Evolutionary conservation across 352 stramenopile species (phyloP), one percentile per base, ranked within the genome.

Genomic region (Pythium scleroteichum): DNA sequence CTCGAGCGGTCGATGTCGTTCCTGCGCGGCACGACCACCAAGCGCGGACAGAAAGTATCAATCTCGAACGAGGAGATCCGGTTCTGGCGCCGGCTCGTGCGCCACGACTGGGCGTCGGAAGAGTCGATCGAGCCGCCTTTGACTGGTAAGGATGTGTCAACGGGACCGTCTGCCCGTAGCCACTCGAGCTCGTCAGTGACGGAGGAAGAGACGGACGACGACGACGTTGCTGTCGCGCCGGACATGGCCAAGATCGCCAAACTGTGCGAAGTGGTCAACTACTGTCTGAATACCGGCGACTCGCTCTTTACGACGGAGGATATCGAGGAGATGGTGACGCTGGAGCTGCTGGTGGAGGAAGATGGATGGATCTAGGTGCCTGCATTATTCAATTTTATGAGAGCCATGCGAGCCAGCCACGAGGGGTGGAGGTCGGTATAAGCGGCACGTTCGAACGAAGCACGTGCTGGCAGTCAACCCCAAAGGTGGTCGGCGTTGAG

Each of bases 31-130:
- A 88, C 80, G 29, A 72, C 72, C 2, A 89, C 80, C 9, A 85
- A 85, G 40, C 82, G 87, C 35, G 79, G 80, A 38, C 82, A 86
- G 45, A 81, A 90, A 26, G 78, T 88, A 22, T 85, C 72, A 41
- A 87, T 92, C 57, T 85, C 82, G 64, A 92, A 92, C 57, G 82
- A 86, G 61, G 82, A 92, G 66, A 92, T 92, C 59, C 76, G 77
- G 39, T 89, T 87, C 77, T 92, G 82, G 82, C 82, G 82, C 29
- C 78, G 82, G 2, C 68, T 92, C 41, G 81, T 79, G 16, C 55
- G 76, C 27, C 82, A 92, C 47, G 75, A 92, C 59, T 92, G 82
- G 82, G 56, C 48, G 17, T 46, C 74, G 0, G 82, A 92, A 53
- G 82, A 89, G 20, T 72, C 79, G 52, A 79, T 59, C 39, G 51